Base-by-base conservation (phyloP, 2,329 filamentous ascomycete species). In the Coniochaeta pulveracea region DNA sequence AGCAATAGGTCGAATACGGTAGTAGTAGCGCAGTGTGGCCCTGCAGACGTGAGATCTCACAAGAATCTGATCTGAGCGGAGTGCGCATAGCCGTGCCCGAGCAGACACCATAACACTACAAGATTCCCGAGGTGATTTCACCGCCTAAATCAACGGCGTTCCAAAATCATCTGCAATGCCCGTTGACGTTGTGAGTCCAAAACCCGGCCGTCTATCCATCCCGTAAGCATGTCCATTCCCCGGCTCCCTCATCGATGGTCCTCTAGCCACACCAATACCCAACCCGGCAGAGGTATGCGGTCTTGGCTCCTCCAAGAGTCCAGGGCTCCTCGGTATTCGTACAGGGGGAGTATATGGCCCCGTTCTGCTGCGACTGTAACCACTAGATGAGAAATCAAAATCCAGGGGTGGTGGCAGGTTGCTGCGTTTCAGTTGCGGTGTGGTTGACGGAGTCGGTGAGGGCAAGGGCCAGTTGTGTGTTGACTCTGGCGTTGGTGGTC, bases 121-220 rank as follows among this genome's bases (percentile, higher is more conserved):
- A n/a, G n/a, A n/a, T n/a, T n/a, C n/a, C n/a, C n/a, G n/a, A n/a
- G n/a, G n/a, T n/a, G n/a, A n/a, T n/a, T n/a, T n/a, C n/a, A n/a
- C n/a, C n/a, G n/a, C n/a, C n/a, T n/a, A 57, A n/a, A 57, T 53
- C 30, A 56, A 55, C 6, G 45, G 46, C 15, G 46, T 52, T 23
- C 52, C 54, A 38, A 51, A 51, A 19, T 43, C 41, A 42, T 56
- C 54, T 27, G 51, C 47, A 41, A 49, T 47, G 6, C 45, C 42
- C 6, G 39, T 43, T 3, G 47, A 43, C 16, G 40, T 43, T 24
- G 34, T 40, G 34, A 42, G 37, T 8, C 39, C 41, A 25, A 36
- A 34, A 26, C 36, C 39, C 34, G 37, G 37, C 36, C 37, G 35
- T 27, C 33, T 26, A 14, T 38, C n/a, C 31, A 39, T 38, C 31